Base-by-base conservation (phyloP, 2,329 filamentous ascomycete genomes). In the Fusarium domesticum region DNA sequence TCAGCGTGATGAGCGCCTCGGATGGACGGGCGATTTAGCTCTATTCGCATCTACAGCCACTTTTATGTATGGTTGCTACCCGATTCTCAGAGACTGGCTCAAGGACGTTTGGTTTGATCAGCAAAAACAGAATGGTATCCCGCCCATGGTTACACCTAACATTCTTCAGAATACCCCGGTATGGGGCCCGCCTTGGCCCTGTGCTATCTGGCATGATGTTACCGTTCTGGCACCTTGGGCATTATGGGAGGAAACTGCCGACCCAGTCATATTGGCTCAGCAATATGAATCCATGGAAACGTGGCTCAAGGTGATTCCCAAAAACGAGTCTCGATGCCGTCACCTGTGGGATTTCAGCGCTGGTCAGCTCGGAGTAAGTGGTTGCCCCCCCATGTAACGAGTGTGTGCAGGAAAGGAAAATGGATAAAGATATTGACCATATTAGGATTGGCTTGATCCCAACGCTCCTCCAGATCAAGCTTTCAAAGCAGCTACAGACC, bases 1-100 rank as follows among this genome's bases (percentile, higher is more conserved):
- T 0, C 75, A 80, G 48, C 66, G 76, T 2, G 76, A 81, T 41
- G 76, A 80, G 59, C 67, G 76, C 0, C 59, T 80, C 6, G 73
- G 74, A 6, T 77, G 78, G 78, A 76, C 72, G 1, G 73, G 78
- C 14, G 73, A 78, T 50, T 61, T 70, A 10, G 72, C 72, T 31
- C 68, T 73, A 4, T 81, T 81, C 46, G 65, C 67, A 0, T 71
- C 74, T 1, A 74, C 76, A 0, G 72, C 75, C 0, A 75, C 70
- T 31, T 81, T 74, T 50, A 62, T 83, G 1, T 83, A 76, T 56
- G 67, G 78, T 45, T 73, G 72, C 3, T 47, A 45, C 63, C 17
- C 66, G 57, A 39, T 83, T 75, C 78, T 64, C 75, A 17, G 63
- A 68, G 39, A 56, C 19, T 59, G 56, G 56, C 38, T 58, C 1